Conservation (phyloP, 257 asterid genomes). For the Lycium barbarum region DNA sequence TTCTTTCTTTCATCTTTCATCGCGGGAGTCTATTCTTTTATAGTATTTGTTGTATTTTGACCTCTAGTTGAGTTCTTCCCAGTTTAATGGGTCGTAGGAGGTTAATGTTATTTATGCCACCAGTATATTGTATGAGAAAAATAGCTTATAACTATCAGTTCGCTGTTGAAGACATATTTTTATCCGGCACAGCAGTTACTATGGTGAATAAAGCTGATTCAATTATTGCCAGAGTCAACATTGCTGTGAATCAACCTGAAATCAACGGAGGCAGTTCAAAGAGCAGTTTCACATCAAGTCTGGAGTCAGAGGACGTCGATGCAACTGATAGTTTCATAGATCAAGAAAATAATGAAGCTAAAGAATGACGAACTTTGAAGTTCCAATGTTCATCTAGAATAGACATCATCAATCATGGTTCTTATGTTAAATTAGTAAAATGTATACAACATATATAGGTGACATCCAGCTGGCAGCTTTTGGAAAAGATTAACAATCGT, state of each 20-base stretch:
- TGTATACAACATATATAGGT: slow-evolving; percentile 24
- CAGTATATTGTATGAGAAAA: neutral
- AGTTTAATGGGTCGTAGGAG: neutral
- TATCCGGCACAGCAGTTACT: slow-evolving; percentile 49
- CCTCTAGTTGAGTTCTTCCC: neutral
- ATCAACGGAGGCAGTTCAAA: slow-evolving; percentile 27
- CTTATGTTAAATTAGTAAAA: neutral
- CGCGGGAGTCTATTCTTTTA: neutral
- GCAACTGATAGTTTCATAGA: neutral
- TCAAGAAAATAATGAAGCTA: slow-evolving; percentile 11
- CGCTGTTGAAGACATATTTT: slow-evolving; percentile 25
- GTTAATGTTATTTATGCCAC: neutral
- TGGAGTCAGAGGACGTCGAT: neutral
- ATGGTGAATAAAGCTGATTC: slow-evolving; percentile 38
- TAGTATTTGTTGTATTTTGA: neutral
- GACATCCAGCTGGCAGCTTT: neutral
- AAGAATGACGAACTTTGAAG: neutral
- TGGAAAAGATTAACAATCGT: neutral
- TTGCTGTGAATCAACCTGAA: slow-evolving; percentile 30
- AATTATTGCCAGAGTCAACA: slow-evolving; percentile 38
- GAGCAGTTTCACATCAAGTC: slow-evolving; percentile 13
- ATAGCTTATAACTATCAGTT: neutral
- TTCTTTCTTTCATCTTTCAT: slow-evolving; percentile 1
- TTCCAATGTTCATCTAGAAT: neutral
- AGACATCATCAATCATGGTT: neutral